Base-by-base conservation (phyloP, 495 filamentous ascomycete genomes). In the Tuber magnatum region DNA sequence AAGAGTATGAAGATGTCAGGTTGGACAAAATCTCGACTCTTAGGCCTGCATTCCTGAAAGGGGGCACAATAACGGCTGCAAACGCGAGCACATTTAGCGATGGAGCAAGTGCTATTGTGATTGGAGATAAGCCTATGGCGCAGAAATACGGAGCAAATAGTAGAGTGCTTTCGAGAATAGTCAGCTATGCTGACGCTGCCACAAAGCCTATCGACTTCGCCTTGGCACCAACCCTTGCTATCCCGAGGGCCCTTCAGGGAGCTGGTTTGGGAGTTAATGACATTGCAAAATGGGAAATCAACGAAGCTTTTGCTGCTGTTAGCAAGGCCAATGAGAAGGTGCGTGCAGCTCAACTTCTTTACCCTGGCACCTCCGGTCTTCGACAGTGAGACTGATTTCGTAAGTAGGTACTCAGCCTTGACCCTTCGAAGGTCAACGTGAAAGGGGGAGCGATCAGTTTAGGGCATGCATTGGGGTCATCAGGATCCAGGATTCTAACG, bases 171-270 rank as follows among this genome's bases (percentile, higher is more conserved):
- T 94, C 94, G 3, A 89, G 90, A 70, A 94, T 99, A 82, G 90
- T 94, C 73, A 87, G 91, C 44, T 90, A 90, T 77, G 94, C 94
- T 32, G 95, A 99, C 85, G 95, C 94, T 16, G 94, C 95, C 14
- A 87, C 96, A 46, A 93, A 95, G 79, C 94, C 95, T 0, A 92
- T 97, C 48, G 95, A 99, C 85, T 99, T 99, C 86, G 94, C 95
- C 35, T 86, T 97, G 35, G 95, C 95, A 10, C 95, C 95, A 0
- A 90, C 95, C 40, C 92, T 95, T 82, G 95, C 94, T 0, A 94
- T 99, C 1, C 93, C 94, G 3, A 90, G 96, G 80, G 94, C 93
- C n/a, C 85, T 99, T 68, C 88, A 91, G 82, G 88, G 93, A 72
- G 95, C 95, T 3, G 94, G 94, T 12, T 93, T 99, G 76, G 91